Evolutionary conservation across 2,329 filamentous ascomycete species (phyloP).

Genomic region (Sporothrix protearum): DNA sequence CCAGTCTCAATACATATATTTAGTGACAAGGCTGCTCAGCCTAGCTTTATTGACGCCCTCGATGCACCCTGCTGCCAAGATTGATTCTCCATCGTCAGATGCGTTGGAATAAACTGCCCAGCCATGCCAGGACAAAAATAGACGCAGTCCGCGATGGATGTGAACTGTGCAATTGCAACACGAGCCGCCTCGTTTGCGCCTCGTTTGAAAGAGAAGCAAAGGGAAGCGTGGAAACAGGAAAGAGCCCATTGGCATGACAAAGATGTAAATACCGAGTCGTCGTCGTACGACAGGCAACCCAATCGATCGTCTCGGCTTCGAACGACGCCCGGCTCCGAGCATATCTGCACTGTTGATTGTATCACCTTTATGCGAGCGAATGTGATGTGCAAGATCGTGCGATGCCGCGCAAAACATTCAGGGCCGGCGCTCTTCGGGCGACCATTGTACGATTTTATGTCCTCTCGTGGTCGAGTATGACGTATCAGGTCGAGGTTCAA

Average conservation of each 20-base stretch:
- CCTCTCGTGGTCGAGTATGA: not conserved
- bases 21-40: constrained; percentile 7
- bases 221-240: not conserved
- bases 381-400: not conserved
- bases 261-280: not conserved
- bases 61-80: not conserved
- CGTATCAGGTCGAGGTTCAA: not conserved
- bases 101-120: not conserved
- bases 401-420: not conserved
- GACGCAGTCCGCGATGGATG: not conserved
- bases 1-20: not conserved
- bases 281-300: not conserved
- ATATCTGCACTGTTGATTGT: not conserved
- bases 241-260: not conserved
- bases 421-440: not conserved
- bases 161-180: not conserved
- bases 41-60: not conserved
- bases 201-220: not conserved
- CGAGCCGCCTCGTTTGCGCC: no score
- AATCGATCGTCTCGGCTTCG: not conserved
- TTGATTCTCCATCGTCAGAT: not conserved
- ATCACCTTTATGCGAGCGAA: not conserved
- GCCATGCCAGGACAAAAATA: not conserved
- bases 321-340: not conserved
- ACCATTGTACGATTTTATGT: not conserved